Conservation (phyloP, 2,329 filamentous ascomycete species). For the Xylariales sp. region DNA sequence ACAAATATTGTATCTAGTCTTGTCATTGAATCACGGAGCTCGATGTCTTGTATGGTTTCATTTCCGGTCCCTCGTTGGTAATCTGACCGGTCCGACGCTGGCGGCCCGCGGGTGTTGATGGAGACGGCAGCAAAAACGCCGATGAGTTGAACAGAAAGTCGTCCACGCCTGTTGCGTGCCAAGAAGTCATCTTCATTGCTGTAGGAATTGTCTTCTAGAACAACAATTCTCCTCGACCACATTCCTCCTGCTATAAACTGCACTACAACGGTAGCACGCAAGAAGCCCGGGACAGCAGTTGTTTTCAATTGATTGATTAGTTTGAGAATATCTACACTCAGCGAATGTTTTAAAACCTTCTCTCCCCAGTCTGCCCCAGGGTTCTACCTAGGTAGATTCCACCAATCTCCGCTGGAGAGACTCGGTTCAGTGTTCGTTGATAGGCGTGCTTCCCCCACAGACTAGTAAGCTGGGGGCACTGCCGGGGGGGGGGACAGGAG, state of each 20-base stretch:
- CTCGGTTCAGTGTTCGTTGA: not conserved
- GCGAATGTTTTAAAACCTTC: too few species aligned
- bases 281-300: not conserved
- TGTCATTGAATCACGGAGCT: not conserved
- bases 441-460: constrained; percentile 7
- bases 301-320: constrained; percentile 3
- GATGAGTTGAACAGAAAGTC: not conserved
- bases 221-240: not conserved
- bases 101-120: not conserved
- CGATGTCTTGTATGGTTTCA: not conserved
- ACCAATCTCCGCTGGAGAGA: constrained; percentile 32
- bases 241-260: not conserved
- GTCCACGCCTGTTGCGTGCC: not conserved
- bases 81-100: not conserved
- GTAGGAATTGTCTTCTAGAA: not conserved
- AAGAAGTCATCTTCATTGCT: not conserved
- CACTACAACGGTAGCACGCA: not conserved
- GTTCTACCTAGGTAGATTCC: constrained; percentile 20
- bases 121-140: not conserved
- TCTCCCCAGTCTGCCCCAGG: not conserved
- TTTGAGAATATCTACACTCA: not conserved
- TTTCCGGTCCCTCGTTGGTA: not conserved
- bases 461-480: not conserved
- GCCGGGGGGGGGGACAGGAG: not conserved
- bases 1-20: not conserved